Evolutionary conservation across 108 stramenopile genomes (phyloP).

Genomic region (Cyclostephanos invisitatus): DNA sequence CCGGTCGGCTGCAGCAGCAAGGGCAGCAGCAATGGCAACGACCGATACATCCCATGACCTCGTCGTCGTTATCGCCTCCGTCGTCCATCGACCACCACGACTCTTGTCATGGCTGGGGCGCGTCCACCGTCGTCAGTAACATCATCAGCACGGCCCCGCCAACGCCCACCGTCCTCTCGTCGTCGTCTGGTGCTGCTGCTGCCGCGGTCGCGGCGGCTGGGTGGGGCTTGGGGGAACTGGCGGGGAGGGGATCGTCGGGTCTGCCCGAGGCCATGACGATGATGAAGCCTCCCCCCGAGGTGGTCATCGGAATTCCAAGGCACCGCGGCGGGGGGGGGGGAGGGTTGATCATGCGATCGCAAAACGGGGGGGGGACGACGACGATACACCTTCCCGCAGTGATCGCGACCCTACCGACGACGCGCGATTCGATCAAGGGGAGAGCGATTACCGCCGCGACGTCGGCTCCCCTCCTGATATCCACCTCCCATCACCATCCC

Average conservation of each 20-base stretch:
- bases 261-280: not conserved
- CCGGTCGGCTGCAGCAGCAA: not conserved
- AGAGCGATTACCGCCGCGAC: too few relatives aligned
- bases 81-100: not conserved
- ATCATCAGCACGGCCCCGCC: not conserved
- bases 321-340: not conserved
- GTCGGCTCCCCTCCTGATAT: too few relatives aligned
- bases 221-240: too few relatives aligned
- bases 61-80: not conserved
- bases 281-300: not conserved
- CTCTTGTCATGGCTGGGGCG: not conserved
- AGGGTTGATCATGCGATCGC: not conserved
- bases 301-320: not conserved
- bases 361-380: too few relatives aligned
- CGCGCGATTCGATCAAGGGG: not conserved
- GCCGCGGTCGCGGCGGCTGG: too few relatives aligned
- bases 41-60: not conserved
- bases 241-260: not conserved
- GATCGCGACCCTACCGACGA: not conserved
- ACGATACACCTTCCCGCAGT: too few relatives aligned
- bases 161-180: too few relatives aligned
- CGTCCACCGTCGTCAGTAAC: not conserved
- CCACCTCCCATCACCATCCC: too few relatives aligned
- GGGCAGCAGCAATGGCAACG: not conserved
- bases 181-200: too few relatives aligned